These are phyloP conservation scores for Santalum album DNA, from an alignment of 164 flowering plant species.

Conservation along the genomic window DNA sequence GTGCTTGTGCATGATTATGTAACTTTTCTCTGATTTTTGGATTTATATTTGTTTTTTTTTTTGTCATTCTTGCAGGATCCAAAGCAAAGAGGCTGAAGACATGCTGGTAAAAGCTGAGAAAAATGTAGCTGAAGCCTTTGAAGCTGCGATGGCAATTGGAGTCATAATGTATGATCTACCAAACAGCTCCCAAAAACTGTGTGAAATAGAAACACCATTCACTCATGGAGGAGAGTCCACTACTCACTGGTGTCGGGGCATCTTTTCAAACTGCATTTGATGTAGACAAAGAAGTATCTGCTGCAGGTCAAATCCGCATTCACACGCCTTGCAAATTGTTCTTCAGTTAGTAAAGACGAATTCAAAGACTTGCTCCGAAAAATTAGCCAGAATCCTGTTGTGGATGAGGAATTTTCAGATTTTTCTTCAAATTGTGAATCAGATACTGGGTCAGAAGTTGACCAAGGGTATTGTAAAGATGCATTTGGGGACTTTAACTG, in stretches of 20 bases:
- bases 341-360: conserved; percentile 51
- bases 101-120: conserved; percentile 52
- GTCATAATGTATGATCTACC: conserved; percentile 78
- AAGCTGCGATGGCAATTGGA: conserved; percentile 66
- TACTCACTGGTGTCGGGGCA: conserved; percentile 42
- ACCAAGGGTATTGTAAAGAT: conserved; percentile 14
- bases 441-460: conserved; percentile 34
- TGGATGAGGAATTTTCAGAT: conserved; percentile 25
- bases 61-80: conserved; percentile 42
- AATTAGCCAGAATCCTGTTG: conserved; percentile 71
- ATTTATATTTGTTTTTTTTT: neutral
- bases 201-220: conserved; percentile 48
- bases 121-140: conserved; percentile 66
- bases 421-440: conserved; percentile 48
- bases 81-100: conserved; percentile 66
- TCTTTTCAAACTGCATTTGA: conserved; percentile 92
- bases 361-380: conserved; percentile 49
- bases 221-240: conserved; percentile 44
- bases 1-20: too few species aligned
- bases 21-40: neutral
- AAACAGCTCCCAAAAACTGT: conserved; percentile 40
- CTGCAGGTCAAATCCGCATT: conserved; percentile 81
- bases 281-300: conserved; percentile 85
- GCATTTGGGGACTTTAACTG: neutral
- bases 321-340: conserved; percentile 48